A percentile compares a stretch with the other conserved stretches of the same genome.
phyloP scores from a whole-genome alignment of 139 green algal species.

The Chlamydomonas eustigma region DNA sequence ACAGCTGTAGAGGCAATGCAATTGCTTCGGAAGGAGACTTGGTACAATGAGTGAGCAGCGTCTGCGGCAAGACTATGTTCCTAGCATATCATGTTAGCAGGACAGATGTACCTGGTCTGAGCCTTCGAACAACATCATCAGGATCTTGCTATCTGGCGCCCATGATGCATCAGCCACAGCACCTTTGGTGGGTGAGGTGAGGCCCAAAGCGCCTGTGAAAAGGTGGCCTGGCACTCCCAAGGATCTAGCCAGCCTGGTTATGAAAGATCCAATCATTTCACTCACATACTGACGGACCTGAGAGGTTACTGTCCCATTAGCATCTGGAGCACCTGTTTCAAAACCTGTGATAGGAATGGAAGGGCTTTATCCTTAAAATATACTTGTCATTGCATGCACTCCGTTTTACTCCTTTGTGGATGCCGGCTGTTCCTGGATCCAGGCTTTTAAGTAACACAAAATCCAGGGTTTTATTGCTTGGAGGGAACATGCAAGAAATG shows the following conservation, averaged over 20 bases:
- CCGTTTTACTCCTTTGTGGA: too few species aligned
- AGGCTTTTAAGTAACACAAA: slow-evolving; percentile 18
- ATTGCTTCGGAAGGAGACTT: neutral
- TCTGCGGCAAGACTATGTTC: neutral
- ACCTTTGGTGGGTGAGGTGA: neutral
- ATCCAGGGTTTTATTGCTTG: neutral
- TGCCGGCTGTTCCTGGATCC: too few species aligned
- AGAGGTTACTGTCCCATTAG: slow-evolving; percentile 1
- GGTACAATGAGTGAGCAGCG: too few species aligned
- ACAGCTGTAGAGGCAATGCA: neutral
- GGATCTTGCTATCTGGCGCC: neutral
- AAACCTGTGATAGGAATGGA: too few species aligned
- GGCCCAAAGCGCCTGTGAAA: neutral
- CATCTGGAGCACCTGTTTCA: too few species aligned
- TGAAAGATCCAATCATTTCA: neutral
- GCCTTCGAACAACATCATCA: neutral
- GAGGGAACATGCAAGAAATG: neutral
- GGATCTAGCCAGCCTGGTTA: neutral
- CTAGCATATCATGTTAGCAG: neutral
- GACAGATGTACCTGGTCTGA: neutral
- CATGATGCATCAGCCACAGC: neutral
- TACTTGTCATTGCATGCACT: too few species aligned
- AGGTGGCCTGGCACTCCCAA: neutral
- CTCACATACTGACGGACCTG: neutral
- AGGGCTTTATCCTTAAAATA: too few species aligned